Conservation (phyloP, 1,284 basidiomycete genomes). For the Malassezia globosa region DNA sequence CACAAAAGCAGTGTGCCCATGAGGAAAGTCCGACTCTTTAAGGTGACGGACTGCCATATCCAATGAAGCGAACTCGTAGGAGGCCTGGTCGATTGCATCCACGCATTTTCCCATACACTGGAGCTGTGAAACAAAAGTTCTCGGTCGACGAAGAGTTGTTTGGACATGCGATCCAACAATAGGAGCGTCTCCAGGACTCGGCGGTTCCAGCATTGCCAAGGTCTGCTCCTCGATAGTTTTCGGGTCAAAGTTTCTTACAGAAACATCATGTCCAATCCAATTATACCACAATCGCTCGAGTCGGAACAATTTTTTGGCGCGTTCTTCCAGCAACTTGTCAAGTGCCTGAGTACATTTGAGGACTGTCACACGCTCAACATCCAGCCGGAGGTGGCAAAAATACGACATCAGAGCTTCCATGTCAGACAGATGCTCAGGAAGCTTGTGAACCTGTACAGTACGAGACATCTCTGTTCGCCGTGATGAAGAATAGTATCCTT, state of each 20-base stretch:
- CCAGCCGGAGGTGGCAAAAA: constrained; percentile 58
- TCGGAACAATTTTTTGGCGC: constrained; percentile 65
- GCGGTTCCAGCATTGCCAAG: neutral
- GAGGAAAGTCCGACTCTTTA: constrained; percentile 32
- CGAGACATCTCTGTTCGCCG: constrained; percentile 52
- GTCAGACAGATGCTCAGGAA: constrained; percentile 69
- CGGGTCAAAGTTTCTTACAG: constrained; percentile 61
- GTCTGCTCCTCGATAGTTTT: constrained; percentile 40
- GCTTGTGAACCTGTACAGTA: constrained; percentile 73
- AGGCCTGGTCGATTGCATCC: constrained; percentile 34
- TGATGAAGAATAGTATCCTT: constrained; percentile 47
- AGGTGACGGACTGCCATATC: constrained; percentile 27
- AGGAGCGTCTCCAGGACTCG: constrained; percentile 3
- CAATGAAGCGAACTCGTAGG: constrained; percentile 26
- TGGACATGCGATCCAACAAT: constrained; percentile 7
- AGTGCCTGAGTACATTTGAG: constrained; percentile 69
- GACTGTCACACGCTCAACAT: constrained; percentile 78
- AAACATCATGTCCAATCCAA: constrained; percentile 84
- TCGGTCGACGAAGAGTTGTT: constrained; percentile 19
- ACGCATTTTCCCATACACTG: constrained; percentile 32
- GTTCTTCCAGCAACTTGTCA: constrained; percentile 60
- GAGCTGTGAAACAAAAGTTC: constrained; percentile 12
- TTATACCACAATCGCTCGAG: constrained; percentile 72
- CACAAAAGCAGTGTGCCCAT: constrained; percentile 77
- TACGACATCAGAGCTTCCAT: constrained; percentile 80